These are phyloP conservation scores for Pseudogymnoascus sp. DNA, from an alignment of 2,329 filamentous ascomycete species.

Conservation along the genomic window DNA sequence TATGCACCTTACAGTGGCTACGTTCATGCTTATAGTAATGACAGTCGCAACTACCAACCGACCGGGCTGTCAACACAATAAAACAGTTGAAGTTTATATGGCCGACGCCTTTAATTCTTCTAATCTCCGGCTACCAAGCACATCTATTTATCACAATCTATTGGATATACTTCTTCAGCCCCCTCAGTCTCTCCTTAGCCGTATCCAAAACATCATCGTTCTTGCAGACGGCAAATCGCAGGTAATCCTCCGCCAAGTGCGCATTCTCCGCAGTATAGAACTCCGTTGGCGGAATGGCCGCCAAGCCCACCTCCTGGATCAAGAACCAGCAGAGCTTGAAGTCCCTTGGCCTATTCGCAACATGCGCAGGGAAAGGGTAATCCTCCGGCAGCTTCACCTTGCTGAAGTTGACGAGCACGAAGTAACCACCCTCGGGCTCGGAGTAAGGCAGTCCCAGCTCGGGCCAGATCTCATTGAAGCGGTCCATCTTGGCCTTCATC, in stretches of 20 bases:
- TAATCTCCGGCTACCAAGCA: background rate
- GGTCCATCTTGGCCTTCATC: constrained; percentile 82
- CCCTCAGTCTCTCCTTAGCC: constrained; percentile 67
- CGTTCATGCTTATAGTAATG: background rate
- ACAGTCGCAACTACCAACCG: background rate
- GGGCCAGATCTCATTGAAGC: constrained; percentile 74
- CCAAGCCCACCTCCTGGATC: constrained; percentile 92
- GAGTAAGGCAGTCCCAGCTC: constrained; percentile 57
- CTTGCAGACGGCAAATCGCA: constrained; percentile 95
- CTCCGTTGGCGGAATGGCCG: constrained; percentile 91
- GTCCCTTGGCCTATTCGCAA: constrained; percentile 76
- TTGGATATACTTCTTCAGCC: constrained; percentile 61
- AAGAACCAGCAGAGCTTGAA: constrained; percentile 96
- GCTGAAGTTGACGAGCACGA: constrained; percentile 87
- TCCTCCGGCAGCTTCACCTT: constrained; percentile 75
- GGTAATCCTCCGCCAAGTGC: constrained; percentile 82
- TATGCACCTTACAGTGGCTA: background rate
- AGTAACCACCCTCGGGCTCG: constrained; percentile 93
- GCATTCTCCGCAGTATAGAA: constrained; percentile 86
- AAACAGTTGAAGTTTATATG: background rate
- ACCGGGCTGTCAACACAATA: background rate
- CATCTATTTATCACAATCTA: background rate
- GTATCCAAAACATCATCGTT: constrained; percentile 74
- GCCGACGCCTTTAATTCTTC: background rate
- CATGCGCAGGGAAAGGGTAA: constrained; percentile 85